A percentile compares a stretch with the other conserved stretches of the same genome.
phyloP scores from a whole-genome alignment of 805 yeast species.

The Ogataea minuta region DNA sequence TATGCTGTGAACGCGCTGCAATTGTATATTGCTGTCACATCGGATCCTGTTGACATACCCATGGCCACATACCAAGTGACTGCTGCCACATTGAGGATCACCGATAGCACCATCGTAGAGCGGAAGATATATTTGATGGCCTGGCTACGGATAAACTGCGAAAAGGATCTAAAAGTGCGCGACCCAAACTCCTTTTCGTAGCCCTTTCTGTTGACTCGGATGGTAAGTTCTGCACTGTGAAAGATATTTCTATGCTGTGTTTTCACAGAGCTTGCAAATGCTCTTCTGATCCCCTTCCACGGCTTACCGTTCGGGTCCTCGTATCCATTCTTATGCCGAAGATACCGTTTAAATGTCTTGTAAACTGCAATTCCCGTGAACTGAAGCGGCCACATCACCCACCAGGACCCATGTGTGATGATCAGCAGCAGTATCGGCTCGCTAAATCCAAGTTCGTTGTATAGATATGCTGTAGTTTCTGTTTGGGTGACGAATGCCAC shows the following conservation, averaged over 20 bases:
- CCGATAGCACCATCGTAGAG: conserved; percentile 45
- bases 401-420: conserved; percentile 79
- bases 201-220: conserved; percentile 26
- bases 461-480: conserved; percentile 71
- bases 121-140: conserved; percentile 48
- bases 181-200: conserved; percentile 35
- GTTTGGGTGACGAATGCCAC: conserved; percentile 75
- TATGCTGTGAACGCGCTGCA: conserved; percentile 89
- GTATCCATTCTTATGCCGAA: conserved; percentile 19
- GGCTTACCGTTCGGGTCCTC: conserved; percentile 21
- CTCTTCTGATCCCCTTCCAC: conserved; percentile 33
- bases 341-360: conserved; percentile 39
- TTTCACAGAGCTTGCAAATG: conserved; percentile 37
- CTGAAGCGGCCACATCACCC: conserved; percentile 70
- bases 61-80: conserved; percentile 84
- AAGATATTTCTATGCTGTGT: conserved; percentile 43
- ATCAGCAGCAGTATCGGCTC: conserved; percentile 69
- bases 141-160: conserved; percentile 40
- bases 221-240: conserved; percentile 37
- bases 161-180: conserved; percentile 27
- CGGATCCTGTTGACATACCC: conserved; percentile 75
- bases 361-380: conserved; percentile 45
- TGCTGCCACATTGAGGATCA: conserved; percentile 72
- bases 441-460: conserved; percentile 49
- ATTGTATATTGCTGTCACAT: conserved; percentile 87